Evolutionary conservation across 2,329 filamentous ascomycete genomes (phyloP), one percentile per base, ranked within the genome.

Genomic region (Anisogramma anomala): DNA sequence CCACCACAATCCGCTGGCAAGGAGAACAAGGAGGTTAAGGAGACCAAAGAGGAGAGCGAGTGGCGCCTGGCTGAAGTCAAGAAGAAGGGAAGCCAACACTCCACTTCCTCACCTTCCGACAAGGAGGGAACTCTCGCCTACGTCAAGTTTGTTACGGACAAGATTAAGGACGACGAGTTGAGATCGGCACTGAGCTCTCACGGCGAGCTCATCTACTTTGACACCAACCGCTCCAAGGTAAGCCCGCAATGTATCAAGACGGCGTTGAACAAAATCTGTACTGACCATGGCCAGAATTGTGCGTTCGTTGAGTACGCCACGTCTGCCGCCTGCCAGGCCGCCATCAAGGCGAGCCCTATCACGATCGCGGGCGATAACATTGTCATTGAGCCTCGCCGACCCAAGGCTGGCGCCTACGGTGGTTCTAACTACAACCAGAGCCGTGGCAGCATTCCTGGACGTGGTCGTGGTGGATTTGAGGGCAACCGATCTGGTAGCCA

Each of bases 51-150:
- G 47, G 67, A 68, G 45, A 65, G 71, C 45, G 85, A 84, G 56
- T 98, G 91, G 91, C 89, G 94, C 63, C 89, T 84, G 36, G 89
- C 84, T 42, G 83, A 94, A 62, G 82, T 82, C 53, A 91, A 91
- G 71, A 80, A 85, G 58, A 84, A 91, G 59, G 81, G 79, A 54
- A 78, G 85, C 49, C 75, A 74, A 38, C 81, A 84, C 61, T 75
- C 79, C 41, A 69, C 77, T 52, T 69, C 77, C 42, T 68, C 69
- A 19, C 62, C 66, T n/a, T 58, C 66, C 34, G 83, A 88, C 55
- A 82, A 85, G 55, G 82, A 89, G 48, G 77, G 77, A 48, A 80
- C 80, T 40, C 75, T 87, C 52, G 91, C 83, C 15, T 96, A 95
- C 62, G 86, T 98, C 62, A 94, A 94, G 71, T 94, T 89, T 54